phyloP scores from a whole-genome alignment of 306 rosid genomes.

The Trifolium subterraneum region DNA sequence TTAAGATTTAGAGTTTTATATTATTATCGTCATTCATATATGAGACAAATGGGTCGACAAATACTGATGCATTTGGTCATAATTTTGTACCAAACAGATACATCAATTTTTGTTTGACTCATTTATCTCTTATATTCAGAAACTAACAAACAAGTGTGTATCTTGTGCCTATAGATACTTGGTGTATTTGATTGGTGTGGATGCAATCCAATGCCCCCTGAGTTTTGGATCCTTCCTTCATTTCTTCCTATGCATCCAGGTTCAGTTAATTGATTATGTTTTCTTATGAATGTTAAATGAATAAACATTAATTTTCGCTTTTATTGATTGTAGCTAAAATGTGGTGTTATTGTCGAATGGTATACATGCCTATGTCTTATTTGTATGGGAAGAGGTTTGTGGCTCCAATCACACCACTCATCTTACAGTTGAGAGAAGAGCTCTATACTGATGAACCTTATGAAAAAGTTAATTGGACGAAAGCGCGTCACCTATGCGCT shows the following conservation, averaged over 20 bases:
- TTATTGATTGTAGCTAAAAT: conserved; percentile 68
- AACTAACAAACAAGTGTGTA: background rate
- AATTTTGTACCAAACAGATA: no score
- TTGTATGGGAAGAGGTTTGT: conserved; percentile 76
- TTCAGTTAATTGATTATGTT: conserved; percentile 23
- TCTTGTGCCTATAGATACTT: conserved; percentile 48
- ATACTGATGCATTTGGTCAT: no score
- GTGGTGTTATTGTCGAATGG: conserved; percentile 83
- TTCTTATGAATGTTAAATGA: background rate
- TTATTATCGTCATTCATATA: no score
- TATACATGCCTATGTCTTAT: conserved; percentile 87
- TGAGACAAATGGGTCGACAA: no score
- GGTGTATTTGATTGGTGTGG: conserved; percentile 77
- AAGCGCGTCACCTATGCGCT: conserved; percentile 69
- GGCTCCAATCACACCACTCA: conserved; percentile 77
- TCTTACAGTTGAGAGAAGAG: conserved; percentile 65
- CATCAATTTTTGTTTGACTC: no score
- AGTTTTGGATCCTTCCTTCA: conserved; percentile 82
- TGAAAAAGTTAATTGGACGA: conserved; percentile 61
- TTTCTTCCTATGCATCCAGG: conserved; percentile 83
- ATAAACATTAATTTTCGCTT: background rate
- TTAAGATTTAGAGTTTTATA: background rate
- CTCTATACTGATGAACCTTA: conserved; percentile 57
- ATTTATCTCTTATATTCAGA: no score
- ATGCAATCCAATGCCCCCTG: conserved; percentile 85